Evolutionary conservation across 176 grass and related monocot genomes (phyloP), one percentile per base, ranked within the genome.

Genomic region (Avena eriantha): DNA sequence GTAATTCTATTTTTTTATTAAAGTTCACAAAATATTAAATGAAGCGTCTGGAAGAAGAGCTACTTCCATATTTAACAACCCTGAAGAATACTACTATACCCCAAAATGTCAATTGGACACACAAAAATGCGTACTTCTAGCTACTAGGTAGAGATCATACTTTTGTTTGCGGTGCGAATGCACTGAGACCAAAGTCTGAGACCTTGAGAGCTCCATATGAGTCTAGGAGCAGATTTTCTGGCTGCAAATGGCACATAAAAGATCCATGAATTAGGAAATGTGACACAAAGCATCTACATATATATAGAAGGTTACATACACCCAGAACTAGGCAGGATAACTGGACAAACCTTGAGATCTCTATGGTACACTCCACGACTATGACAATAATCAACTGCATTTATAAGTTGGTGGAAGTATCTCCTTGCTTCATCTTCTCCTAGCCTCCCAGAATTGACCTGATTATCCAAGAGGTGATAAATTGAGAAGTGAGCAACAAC

Each of bases 321-420:
- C 26, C 16, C 39, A 21, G 39, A 75, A 53, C n/a, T 46, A 10
- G 49, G 56, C 2, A 56, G 9, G 7, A 74, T 85, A 86, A 76
- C 45, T 89, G 7, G 1, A 17, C 77, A 83, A 82, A 98, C 97
- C 93, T 98, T 98, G 47, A 98, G 78, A 71, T 98, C 97, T 93
- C 97, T 96, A 31, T 96, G 97, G 84, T 90, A 98, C 77, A 98
- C 97, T 84, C 94, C 92, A 73, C 94, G 87, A 68, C 94, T 98
- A 81, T 98, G 97, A 60, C 97, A 96, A 63, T 98, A 98, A 86
- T 98, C 97, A 45, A 96, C 94, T 43, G 97, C 97, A 87, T 98
- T 94, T 80, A 98, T 98, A 80, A 98, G 90, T 85, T 98, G 97
- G 58, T 98, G 97, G 76, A 98, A 96, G 72, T 98, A 98, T 49